Conservation (phyloP, 2,329 filamentous ascomycete species). For the Xylariales sp. region DNA sequence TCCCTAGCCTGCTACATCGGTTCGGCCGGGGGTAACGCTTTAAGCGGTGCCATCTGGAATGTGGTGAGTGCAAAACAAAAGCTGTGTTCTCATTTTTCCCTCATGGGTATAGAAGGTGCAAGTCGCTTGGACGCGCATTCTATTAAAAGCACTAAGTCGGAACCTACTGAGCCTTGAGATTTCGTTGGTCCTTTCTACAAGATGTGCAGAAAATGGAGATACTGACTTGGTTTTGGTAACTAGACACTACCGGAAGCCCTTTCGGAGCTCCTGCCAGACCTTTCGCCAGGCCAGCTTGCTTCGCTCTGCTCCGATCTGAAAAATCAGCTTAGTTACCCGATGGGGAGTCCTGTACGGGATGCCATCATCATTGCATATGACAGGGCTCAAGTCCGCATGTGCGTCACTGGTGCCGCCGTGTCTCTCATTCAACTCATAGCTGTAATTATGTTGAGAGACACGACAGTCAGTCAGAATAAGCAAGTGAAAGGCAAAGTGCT, state of each 20-base stretch:
- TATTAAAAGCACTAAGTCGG: too few relatives aligned
- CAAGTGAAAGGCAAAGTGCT: slow-evolving; percentile 30
- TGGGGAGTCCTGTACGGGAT: slow-evolving; percentile 26
- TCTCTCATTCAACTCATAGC: slow-evolving; percentile 26
- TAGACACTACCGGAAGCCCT: slow-evolving; percentile 29
- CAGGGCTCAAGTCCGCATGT: slow-evolving; percentile 31
- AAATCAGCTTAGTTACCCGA: slow-evolving; percentile 29
- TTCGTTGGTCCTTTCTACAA: too few relatives aligned
- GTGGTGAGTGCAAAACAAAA: too few relatives aligned
- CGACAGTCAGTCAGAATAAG: slow-evolving; percentile 24
- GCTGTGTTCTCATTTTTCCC: too few relatives aligned
- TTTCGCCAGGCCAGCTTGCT: slow-evolving; percentile 19
- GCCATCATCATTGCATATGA: slow-evolving; percentile 31
- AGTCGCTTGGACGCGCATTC: too few relatives aligned
- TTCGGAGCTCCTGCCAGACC: slow-evolving; percentile 20
- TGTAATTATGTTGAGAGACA: slow-evolving; percentile 28
- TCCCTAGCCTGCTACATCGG: slow-evolving; percentile 31
- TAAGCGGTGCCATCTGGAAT: slow-evolving; percentile 42
- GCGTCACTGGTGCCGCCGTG: slow-evolving; percentile 26
- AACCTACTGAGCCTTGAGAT: too few relatives aligned
- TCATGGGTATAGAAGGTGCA: too few relatives aligned
- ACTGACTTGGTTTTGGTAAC: too few relatives aligned
- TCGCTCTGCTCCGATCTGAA: slow-evolving; percentile 27
- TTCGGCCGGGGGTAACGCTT: slow-evolving; percentile 35
- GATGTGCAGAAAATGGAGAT: too few relatives aligned